Base-by-base conservation (phyloP, 768 basidiomycete species). In the Trametes coccinea region DNA sequence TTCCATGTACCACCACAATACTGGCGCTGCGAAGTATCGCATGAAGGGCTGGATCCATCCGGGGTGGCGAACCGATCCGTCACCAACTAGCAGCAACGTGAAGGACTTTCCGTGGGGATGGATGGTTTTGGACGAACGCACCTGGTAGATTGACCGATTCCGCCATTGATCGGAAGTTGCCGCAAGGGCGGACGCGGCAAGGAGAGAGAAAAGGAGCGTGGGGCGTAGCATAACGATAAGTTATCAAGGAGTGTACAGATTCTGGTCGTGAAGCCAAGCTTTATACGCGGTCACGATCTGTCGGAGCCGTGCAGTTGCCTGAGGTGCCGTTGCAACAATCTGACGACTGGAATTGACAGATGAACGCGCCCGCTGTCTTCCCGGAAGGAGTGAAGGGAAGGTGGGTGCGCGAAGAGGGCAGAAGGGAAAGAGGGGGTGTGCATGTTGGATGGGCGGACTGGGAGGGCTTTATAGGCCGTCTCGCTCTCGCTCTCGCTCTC, bases 1-100 rank as follows among this genome's bases (percentile, higher is more conserved):
- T 75, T 70, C 80, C 82, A 86, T 1, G 82, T 82, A 5, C 85
- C 85, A 33, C 84, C 84, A 59, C 85, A 87, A 70, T 84, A 84
- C 41, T 75, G 74, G 44, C 81, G 80, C 29, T 74, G 69, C 33
- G 73, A 68, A 0, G 82, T 79, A 64, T 84, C 75, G 67, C 85
- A 85, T 2, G 74, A 58, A 43, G 76, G 63, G 31, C 72, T 66
- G 0, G 77, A 70, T 40, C 72, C 74, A 40, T 79, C 77, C 1
- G 77, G 63, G 5, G 82, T 80, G 13, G 85, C 84, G 65, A 86
- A 87, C n/a, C 86, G 75, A 65, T 87, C 86, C 1, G 84, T 85
- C 40, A 87, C 72, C 34, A 85, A 53, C 79, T 82, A 56, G 17
- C 4, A 14, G 44, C 11, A 30, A 53, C 16, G 39, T 30, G 11